These are phyloP conservation scores for Lipomyces mesembrius DNA, from an alignment of 805 yeast genomes.

Conservation along the genomic window DNA sequence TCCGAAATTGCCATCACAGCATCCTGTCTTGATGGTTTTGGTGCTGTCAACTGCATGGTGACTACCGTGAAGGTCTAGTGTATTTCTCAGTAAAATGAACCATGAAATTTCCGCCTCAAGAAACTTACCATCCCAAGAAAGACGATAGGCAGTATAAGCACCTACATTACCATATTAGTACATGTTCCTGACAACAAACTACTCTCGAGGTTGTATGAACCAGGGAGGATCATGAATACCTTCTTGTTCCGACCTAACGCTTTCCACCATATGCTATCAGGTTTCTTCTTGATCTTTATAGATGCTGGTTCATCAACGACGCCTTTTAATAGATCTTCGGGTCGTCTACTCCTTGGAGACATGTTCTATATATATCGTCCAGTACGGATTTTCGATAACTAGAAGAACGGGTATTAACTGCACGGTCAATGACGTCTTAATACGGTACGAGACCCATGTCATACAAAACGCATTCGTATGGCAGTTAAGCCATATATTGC, in stretches of 20 bases:
- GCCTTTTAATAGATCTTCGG: constrained; percentile 15
- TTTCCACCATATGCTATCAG: constrained; percentile 13
- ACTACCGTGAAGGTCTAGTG: background rate
- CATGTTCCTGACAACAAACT: background rate
- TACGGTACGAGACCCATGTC: no score
- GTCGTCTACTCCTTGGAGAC: constrained; percentile 2
- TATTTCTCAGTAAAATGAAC: no score
- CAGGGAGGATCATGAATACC: constrained; percentile 1
- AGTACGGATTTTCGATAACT: background rate
- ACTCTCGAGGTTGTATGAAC: background rate
- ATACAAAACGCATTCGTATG: no score
- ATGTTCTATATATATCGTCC: background rate
- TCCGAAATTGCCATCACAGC: background rate
- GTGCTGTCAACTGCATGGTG: background rate
- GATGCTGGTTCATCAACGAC: constrained; percentile 6
- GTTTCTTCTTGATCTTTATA: background rate
- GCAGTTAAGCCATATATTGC: no score
- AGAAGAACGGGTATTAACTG: no score
- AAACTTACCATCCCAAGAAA: background rate
- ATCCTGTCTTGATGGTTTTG: background rate
- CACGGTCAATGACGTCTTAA: background rate
- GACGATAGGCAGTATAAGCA: background rate
- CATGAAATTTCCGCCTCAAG: no score
- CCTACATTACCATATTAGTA: background rate
- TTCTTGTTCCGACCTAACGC: constrained; percentile 20